Base-by-base conservation (phyloP, 306 rosid genomes). In the Castanea crenata region DNA sequence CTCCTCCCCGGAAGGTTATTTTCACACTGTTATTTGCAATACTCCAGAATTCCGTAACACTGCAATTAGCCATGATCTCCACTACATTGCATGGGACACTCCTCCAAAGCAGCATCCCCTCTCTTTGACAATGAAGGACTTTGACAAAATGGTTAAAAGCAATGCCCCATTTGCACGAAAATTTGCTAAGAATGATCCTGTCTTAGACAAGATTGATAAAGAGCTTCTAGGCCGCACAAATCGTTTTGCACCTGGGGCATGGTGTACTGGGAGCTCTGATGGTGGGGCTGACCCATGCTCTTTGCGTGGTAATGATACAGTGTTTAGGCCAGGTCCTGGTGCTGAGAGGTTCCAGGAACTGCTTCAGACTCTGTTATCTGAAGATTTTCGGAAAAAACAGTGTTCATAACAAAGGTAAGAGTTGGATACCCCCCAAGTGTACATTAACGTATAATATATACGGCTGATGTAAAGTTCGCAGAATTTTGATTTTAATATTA, bases 71-170 rank as follows among this genome's bases (percentile, higher is more conserved):
- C 99, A 95, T n/a, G 98, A 95, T 85, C 99, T 95, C 74, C 99
- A 95, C 87, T 93, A 90, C 91, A 95, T 95, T 72, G 99, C 97
- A 59, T 95, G 99, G 99, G 99, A 93, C 94, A 93, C 19, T 64
- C 98, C 99, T 38, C 99, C 99, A 14, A 95, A 91, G 96, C 99
- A 95, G 86, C 99, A 95, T 67, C 99, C 99, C 31, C 61, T 76
- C 59, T 75, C 86, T 14, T 80, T 95, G 86, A 84, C 97, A 31
- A 83, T 83, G 90, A 93, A 90, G 87, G 93, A 93, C 82, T 95
- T 89, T 18, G 89, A 89, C 59, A 90, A 87, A 77, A 95, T 93
- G 98, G 97, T 93, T 25, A 64, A 78, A 19, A 95, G 98, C 92
- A 93, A 82, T 0, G 99, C 99, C 5, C 93, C 91, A 0, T 95